Percentiles rank a stretch among this genome's conserved stretches.
Evolutionary conservation across 305 asterid species (phyloP).

Genomic region (Fraxinus paxiana): DNA sequence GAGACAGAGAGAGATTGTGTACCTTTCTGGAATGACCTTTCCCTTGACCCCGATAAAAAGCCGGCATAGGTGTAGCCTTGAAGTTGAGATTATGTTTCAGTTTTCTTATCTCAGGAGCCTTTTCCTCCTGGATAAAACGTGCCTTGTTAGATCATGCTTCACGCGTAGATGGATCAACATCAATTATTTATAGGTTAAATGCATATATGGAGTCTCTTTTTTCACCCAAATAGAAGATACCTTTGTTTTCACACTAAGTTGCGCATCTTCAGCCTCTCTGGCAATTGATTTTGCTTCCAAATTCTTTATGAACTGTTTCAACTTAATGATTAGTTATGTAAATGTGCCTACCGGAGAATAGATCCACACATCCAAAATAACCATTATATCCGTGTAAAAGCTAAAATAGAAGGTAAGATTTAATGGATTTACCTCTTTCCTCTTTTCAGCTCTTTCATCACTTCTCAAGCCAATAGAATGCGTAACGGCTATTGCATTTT

Average conservation of each 20-base stretch:
- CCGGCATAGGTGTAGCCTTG: conserved; percentile 41
- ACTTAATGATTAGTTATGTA: conserved; percentile 2
- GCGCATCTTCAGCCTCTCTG: conserved; percentile 49
- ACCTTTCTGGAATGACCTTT: conserved; percentile 39
- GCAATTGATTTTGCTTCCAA: conserved; percentile 57
- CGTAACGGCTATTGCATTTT: conserved; percentile 23
- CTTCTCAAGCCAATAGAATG: conserved; percentile 38
- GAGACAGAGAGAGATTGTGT: background rate
- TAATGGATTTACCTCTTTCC: conserved; percentile 46
- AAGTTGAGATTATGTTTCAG: conserved; percentile 41
- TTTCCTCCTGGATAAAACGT: conserved; percentile 39
- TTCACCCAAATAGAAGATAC: conserved; percentile 26
- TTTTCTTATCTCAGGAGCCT: conserved; percentile 36
- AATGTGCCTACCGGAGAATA: background rate
- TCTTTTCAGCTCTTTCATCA: conserved; percentile 52
- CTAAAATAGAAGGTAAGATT: conserved; percentile 5
- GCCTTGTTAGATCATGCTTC: conserved; percentile 16
- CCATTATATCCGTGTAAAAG: conserved; percentile 10
- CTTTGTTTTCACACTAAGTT: conserved; percentile 45
- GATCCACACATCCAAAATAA: background rate
- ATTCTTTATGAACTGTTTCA: conserved; percentile 42
- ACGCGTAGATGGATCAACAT: background rate
- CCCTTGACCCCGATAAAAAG: conserved; percentile 30
- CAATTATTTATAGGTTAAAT: background rate
- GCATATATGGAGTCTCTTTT: background rate